phyloP scores from a whole-genome alignment of 1,284 basidiomycete genomes.

The Laetiporus sulphureus region DNA sequence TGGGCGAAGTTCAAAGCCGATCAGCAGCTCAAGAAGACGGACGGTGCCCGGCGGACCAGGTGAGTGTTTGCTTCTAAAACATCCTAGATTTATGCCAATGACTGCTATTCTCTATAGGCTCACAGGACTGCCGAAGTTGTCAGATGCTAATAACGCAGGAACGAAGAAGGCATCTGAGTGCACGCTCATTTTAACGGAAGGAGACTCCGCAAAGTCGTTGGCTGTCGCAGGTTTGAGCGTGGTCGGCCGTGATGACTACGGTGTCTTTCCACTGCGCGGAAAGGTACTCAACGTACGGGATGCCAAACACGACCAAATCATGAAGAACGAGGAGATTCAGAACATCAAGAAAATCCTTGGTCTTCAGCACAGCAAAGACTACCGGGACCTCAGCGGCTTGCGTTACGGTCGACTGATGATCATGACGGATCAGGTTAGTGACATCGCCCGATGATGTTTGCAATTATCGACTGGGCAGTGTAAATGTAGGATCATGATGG shows the following conservation, averaged over 20 bases:
- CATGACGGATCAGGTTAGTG: slow-evolving; percentile 94
- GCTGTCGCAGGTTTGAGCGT: slow-evolving; percentile 93
- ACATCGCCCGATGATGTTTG: neutral
- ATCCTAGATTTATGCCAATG: neutral
- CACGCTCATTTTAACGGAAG: slow-evolving; percentile 97
- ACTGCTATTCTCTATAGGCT: slow-evolving; percentile 40
- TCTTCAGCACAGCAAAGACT: slow-evolving; percentile 90
- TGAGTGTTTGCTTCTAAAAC: slow-evolving; percentile 28
- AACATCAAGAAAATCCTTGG: slow-evolving; percentile 99
- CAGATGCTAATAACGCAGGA: slow-evolving; percentile 98
- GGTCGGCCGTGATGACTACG: slow-evolving; percentile 94
- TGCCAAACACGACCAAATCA: slow-evolving; percentile 91
- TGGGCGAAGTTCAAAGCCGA: slow-evolving; percentile 98
- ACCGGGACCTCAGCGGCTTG: slow-evolving; percentile 64
- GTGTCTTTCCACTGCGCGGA: slow-evolving; percentile 96
- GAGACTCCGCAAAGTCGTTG: slow-evolving; percentile 97
- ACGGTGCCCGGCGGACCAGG: slow-evolving; percentile 91
- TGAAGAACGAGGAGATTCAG: slow-evolving; percentile 97
- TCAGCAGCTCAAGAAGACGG: slow-evolving; percentile 93
- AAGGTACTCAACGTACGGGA: slow-evolving; percentile 98
- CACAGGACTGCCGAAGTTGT: slow-evolving; percentile 88
- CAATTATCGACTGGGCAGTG: slow-evolving; percentile 6
- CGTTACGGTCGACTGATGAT: slow-evolving; percentile 98
- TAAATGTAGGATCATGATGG: slow-evolving; percentile 96
- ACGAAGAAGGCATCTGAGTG: slow-evolving; percentile 78